These are phyloP conservation scores for Aschersonia sp. DNA, from an alignment of 2,329 filamentous ascomycete species.

Conservation along the genomic window DNA sequence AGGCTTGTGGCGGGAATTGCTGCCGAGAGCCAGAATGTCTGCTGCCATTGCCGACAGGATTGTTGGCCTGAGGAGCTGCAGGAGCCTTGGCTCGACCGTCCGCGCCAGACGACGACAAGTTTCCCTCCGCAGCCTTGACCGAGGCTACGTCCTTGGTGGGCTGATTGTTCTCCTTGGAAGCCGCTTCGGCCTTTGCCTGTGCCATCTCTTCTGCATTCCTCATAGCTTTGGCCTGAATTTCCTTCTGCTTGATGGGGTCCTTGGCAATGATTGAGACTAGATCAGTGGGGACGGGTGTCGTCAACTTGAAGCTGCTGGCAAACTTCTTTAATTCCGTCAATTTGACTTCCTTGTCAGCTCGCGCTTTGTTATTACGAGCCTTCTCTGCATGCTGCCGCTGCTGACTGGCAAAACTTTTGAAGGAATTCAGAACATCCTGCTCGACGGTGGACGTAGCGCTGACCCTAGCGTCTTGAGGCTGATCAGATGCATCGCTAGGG, in stretches of 20 bases:
- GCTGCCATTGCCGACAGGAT: slow-evolving; percentile 12
- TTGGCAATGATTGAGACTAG: slow-evolving; percentile 92
- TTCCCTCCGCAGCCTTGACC: slow-evolving; percentile 20
- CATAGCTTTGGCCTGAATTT: slow-evolving; percentile 80
- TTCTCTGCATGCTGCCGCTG: slow-evolving; percentile 42
- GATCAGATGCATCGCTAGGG: slow-evolving; percentile 26
- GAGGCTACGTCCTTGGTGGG: slow-evolving; percentile 26
- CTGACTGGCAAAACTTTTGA: slow-evolving; percentile 47
- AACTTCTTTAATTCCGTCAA: slow-evolving; percentile 93
- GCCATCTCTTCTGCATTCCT: slow-evolving; percentile 53
- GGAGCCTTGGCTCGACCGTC: slow-evolving; percentile 19
- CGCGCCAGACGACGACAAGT: slow-evolving; percentile 6
- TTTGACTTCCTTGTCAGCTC: slow-evolving; percentile 77
- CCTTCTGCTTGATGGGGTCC: slow-evolving; percentile 84
- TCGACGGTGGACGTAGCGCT: slow-evolving; percentile 44
- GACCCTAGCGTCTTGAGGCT: slow-evolving; percentile 18
- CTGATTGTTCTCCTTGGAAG: slow-evolving; percentile 26
- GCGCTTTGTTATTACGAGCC: slow-evolving; percentile 40
- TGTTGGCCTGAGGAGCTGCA: slow-evolving; percentile 16
- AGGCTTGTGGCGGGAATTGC: slow-evolving; percentile 29
- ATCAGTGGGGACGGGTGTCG: slow-evolving; percentile 81
- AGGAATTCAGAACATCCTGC: slow-evolving; percentile 44
- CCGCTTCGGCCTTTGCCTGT: slow-evolving; percentile 36
- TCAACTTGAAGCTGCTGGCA: slow-evolving; percentile 83
- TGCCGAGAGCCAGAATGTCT: slow-evolving; percentile 35